phyloP scores from a whole-genome alignment of 2,329 filamentous ascomycete species.

The Nannizziopsis barbatae region DNA sequence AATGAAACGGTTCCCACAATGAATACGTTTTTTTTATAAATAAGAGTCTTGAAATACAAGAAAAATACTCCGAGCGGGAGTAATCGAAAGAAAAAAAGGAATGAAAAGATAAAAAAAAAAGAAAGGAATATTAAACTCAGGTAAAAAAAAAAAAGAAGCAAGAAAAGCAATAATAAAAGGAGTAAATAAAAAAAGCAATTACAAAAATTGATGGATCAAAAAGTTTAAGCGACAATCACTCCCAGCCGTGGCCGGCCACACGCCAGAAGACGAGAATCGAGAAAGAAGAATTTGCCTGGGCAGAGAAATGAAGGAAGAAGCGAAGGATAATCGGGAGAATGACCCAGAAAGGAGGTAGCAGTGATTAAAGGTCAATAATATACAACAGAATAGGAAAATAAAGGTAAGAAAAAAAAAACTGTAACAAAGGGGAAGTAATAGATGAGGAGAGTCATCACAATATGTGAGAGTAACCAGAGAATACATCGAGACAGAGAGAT shows the following conservation, averaged over 20 bases:
- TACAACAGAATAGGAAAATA: conserved; percentile 5
- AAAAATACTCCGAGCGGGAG: not conserved
- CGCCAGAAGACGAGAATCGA: conserved; percentile 5
- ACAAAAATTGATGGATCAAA: not conserved
- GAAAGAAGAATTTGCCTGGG: conserved; percentile 10
- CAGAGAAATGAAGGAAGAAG: conserved; percentile 20
- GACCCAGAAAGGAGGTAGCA: too few species aligned
- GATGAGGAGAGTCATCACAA: conserved; percentile 7
- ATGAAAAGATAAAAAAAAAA: conserved; percentile 3
- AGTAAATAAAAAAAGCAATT: not conserved
- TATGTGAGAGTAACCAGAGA: conserved; percentile 1
- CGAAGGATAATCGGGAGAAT: too few species aligned
- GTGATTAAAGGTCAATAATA: conserved; percentile 15
- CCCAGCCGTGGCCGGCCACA: not conserved
- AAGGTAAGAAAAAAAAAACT: conserved; percentile 13
- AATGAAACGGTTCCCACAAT: too few species aligned
- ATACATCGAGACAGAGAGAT: not conserved
- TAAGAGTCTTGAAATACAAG: not conserved
- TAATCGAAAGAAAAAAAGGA: not conserved
- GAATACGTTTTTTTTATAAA: not conserved
- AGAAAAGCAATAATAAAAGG: conserved; percentile 1
- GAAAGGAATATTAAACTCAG: conserved; percentile 1
- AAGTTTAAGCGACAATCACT: not conserved
- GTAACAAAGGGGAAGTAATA: conserved; percentile 3
- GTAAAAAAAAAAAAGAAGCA: conserved; percentile 1